Percentiles rank a stretch among this genome's conserved stretches.
phyloP scores from a whole-genome alignment of 2,329 filamentous ascomycete genomes.

The Colletotrichum costaricense region DNA sequence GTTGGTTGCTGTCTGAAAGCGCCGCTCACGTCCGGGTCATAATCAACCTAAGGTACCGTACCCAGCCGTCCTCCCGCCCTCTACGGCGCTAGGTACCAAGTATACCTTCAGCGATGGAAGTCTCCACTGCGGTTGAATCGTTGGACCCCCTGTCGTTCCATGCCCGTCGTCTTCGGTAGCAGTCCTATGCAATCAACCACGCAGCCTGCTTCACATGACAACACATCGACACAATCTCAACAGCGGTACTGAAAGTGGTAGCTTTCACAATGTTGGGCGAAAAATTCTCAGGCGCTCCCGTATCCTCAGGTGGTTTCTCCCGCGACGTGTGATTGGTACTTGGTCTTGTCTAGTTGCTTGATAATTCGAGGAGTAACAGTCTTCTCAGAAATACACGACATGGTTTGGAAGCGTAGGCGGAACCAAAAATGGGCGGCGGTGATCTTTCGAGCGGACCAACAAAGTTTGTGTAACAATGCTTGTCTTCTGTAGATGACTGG shows the following conservation, averaged over 20 bases:
- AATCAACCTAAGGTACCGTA: background rate
- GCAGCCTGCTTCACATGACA: constrained; percentile 25
- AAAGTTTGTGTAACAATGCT: background rate
- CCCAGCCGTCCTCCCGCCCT: background rate
- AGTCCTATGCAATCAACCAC: constrained; percentile 15
- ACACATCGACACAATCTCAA: background rate
- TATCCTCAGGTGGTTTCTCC: background rate
- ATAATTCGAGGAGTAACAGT: background rate
- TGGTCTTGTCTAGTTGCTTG: background rate
- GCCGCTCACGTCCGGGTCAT: background rate
- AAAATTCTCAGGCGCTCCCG: background rate
- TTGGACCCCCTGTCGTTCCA: background rate
- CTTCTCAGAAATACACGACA: background rate
- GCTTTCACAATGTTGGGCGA: background rate
- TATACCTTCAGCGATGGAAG: constrained; percentile 6
- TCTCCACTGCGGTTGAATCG: constrained; percentile 7
- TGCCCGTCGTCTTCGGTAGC: constrained; percentile 16
- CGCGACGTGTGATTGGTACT: background rate
- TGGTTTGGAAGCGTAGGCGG: background rate
- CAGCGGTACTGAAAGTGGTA: background rate
- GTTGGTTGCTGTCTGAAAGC: background rate
- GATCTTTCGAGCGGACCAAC: background rate
- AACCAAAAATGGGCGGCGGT: background rate
- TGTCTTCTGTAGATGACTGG: background rate
- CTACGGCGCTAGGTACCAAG: background rate